Conservation (phyloP, 2,329 filamentous ascomycete genomes). For the Penicillium sp. region DNA sequence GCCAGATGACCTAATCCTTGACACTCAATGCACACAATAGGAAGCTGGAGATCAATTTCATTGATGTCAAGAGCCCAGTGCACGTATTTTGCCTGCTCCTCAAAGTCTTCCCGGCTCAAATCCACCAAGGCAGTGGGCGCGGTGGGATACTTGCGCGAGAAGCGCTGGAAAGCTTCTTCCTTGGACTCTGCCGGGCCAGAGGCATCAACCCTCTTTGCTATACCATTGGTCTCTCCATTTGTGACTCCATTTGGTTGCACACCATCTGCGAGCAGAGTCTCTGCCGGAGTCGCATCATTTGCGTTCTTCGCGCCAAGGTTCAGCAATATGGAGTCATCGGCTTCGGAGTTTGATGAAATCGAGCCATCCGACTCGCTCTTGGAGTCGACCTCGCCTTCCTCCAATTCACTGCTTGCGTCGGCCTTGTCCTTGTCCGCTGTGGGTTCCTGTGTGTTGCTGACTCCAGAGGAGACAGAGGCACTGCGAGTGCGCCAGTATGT, state of each 20-base stretch:
- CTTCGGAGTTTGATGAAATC: conserved; percentile 34
- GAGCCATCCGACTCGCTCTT: conserved; percentile 33
- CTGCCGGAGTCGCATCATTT: conserved; percentile 25
- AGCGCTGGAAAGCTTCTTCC: conserved; percentile 34
- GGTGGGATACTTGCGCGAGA: conserved; percentile 34
- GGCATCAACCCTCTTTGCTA: background rate
- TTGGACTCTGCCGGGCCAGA: conserved; percentile 23
- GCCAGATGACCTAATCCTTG: conserved; percentile 43
- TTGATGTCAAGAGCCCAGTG: conserved; percentile 40
- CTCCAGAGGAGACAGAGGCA: conserved; percentile 28
- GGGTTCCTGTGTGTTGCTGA: conserved; percentile 4
- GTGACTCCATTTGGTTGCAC: conserved; percentile 7
- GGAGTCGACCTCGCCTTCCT: conserved; percentile 33
- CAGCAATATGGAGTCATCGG: conserved; percentile 43
- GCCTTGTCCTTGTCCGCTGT: conserved; percentile 1
- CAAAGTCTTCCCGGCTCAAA: conserved; percentile 38
- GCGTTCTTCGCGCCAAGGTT: conserved; percentile 35
- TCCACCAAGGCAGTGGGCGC: conserved; percentile 37
- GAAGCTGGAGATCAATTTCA: conserved; percentile 41
- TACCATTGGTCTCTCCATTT: conserved; percentile 3
- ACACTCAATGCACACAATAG: conserved; percentile 44
- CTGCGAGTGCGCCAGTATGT: conserved; percentile 40
- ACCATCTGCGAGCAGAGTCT: conserved; percentile 11
- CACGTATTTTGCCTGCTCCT: conserved; percentile 39
- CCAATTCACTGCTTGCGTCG: conserved; percentile 15